phyloP scores from a whole-genome alignment of 306 rosid genomes.

The Vicia faba region DNA sequence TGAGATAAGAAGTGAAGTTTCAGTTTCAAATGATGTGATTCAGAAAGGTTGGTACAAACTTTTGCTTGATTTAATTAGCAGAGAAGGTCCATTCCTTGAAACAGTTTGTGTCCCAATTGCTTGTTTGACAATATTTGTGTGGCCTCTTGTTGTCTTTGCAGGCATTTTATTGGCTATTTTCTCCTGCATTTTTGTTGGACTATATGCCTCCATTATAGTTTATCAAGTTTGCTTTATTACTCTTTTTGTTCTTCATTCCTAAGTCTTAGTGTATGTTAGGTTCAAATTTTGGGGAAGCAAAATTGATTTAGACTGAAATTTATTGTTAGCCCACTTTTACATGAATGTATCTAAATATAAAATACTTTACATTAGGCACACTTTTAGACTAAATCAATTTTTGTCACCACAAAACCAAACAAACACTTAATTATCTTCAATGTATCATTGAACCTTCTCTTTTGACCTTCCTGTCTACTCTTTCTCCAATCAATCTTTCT shows the following conservation, averaged over 20 bases:
- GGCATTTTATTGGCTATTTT: conserved; percentile 61
- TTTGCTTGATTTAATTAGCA: conserved; percentile 64
- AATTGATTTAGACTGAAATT: no score
- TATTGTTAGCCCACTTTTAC: no score
- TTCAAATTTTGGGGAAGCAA: no score
- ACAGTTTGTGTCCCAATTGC: conserved; percentile 86
- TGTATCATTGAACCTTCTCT: conserved; percentile 23
- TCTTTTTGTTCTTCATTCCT: no score
- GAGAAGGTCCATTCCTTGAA: conserved; percentile 94
- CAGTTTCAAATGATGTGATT: no score
- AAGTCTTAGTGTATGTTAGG: no score
- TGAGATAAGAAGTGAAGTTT: no score
- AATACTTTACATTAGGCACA: no score
- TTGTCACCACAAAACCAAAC: no score
- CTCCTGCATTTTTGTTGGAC: conserved; percentile 71
- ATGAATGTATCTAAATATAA: no score
- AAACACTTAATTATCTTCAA: no score
- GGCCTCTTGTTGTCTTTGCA: conserved; percentile 82
- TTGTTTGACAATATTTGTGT: conserved; percentile 76
- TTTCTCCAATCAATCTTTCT: conserved; percentile 6
- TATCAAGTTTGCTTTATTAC: conserved; percentile 55
- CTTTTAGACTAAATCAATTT: not conserved
- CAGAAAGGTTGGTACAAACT: conserved; percentile 86
- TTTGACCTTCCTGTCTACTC: conserved; percentile 31
- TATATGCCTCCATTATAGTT: conserved; percentile 73